Evolutionary conservation across 345 rosid genomes (phyloP).

Genomic region (Atalantia buxifolia): DNA sequence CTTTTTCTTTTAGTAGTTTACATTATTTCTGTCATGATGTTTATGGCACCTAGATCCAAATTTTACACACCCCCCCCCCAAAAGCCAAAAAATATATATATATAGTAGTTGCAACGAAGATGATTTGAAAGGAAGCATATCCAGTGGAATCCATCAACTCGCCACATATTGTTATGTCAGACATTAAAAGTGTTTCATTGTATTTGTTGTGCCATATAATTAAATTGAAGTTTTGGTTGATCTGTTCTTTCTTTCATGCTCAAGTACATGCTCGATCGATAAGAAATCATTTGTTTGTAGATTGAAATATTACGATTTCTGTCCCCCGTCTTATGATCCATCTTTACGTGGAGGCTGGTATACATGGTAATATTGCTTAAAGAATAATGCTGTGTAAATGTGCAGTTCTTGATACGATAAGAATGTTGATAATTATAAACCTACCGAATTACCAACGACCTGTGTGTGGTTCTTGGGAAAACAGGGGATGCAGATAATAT

Average conservation of each 20-base stretch:
- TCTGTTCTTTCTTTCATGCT: neutral
- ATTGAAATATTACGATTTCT: neutral
- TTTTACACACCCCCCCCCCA: no score
- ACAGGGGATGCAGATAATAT: no score
- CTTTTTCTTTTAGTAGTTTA: no score
- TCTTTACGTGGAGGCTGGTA: neutral
- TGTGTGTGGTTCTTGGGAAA: neutral
- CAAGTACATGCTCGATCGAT: no score
- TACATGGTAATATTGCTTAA: no score
- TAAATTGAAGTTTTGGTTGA: neutral
- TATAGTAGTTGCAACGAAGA: no score
- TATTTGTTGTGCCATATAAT: neutral
- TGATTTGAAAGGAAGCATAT: neutral
- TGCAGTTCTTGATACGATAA: neutral
- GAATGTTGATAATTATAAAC: neutral
- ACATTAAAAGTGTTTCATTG: neutral
- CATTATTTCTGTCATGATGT: no score
- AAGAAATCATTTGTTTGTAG: neutral
- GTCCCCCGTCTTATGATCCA: neutral
- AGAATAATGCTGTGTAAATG: neutral
- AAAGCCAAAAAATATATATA: no score
- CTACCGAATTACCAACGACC: neutral
- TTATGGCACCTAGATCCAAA: no score
- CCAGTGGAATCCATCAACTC: conserved; percentile 22
- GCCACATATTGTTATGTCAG: conserved; percentile 5